Evolutionary conservation across 371 early-diverging fungal species (phyloP), one percentile per base, ranked within the genome.

Genomic region (Blyttiomyces sp.): DNA sequence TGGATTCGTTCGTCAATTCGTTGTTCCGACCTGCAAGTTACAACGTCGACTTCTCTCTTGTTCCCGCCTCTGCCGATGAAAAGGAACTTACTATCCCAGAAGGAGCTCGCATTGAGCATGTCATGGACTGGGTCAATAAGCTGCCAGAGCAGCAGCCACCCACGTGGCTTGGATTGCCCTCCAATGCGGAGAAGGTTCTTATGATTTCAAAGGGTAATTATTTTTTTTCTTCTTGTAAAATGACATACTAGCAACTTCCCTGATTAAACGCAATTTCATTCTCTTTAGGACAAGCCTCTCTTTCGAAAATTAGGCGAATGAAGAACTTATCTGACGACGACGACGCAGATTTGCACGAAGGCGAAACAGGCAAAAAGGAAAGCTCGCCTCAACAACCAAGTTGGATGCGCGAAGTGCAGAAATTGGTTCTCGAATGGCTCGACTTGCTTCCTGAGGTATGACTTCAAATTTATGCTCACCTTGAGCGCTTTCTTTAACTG

Each of bases 71-170:
- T 4, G 59, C 68, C 3, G 76, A 63, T 4, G 73, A 68, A 7
- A 80, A 73, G 17, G 74, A 74, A 21, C 61, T 94, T 17, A 65
- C 80, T 9, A 87, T 86, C 1, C 98, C 98, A 39, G 97, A 96
- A 49, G 95, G 91, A 36, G 92, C 87, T n/a, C 83, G 82, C 68
- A 76, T 89, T 64, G 88, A 89, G 2, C 88, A 94, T 51, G 93
- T 96, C 70, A 48, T 91, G 61, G 81, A 84, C 4, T 98, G 98
- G 98, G 91, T 90, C 43, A 77, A 79, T 35, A 80, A 77, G 33
- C 70, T 98, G 54, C 95, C 96, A 7, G 95, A 94, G 35, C 85
- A 86, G 58, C 92, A 97, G 72, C 95, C 97, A 16, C 98, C 98
- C 21, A 84, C 88, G 17, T 98, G 98, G 98, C 82, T 98, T 48